A percentile compares a stretch with the other conserved stretches of the same genome.
Evolutionary conservation across 495 filamentous ascomycete species (phyloP).

Genomic region (Filosporella fistucella): DNA sequence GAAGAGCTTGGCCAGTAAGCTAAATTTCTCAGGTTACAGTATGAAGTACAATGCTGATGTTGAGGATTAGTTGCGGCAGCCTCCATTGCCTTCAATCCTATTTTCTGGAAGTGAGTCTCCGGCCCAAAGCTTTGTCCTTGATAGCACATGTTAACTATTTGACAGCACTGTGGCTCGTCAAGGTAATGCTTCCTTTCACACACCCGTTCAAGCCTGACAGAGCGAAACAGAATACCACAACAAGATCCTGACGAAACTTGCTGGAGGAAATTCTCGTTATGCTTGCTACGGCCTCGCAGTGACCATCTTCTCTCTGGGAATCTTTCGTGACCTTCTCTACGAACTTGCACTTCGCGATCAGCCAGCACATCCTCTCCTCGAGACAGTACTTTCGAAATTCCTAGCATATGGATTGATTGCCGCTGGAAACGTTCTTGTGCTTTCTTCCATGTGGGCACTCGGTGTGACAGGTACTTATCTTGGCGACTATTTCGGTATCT

Average conservation of each 20-base stretch:
- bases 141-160: constrained; percentile 1
- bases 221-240: constrained; percentile 79
- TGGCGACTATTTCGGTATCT: constrained; percentile 96
- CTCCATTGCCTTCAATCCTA: constrained; percentile 71
- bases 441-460: constrained; percentile 86
- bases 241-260: constrained; percentile 81
- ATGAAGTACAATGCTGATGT: constrained; percentile 1
- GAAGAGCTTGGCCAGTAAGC: constrained; percentile 58
- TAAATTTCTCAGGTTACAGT: background rate
- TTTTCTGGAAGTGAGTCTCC: constrained; percentile 69
- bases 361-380: constrained; percentile 64
- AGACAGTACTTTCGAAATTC: constrained; percentile 41
- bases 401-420: constrained; percentile 66
- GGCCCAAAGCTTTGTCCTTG: background rate
- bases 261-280: constrained; percentile 70
- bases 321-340: constrained; percentile 77
- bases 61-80: constrained; percentile 53
- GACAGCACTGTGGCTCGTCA: constrained; percentile 62
- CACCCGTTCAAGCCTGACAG: constrained; percentile 1
- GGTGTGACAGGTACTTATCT: constrained; percentile 95
- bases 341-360: constrained; percentile 73
- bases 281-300: constrained; percentile 89
- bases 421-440: constrained; percentile 76
- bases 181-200: constrained; percentile 40
- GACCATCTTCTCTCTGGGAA: constrained; percentile 85